phyloP scores from a whole-genome alignment of 768 basidiomycete species.

The Sarcodon sp. region DNA sequence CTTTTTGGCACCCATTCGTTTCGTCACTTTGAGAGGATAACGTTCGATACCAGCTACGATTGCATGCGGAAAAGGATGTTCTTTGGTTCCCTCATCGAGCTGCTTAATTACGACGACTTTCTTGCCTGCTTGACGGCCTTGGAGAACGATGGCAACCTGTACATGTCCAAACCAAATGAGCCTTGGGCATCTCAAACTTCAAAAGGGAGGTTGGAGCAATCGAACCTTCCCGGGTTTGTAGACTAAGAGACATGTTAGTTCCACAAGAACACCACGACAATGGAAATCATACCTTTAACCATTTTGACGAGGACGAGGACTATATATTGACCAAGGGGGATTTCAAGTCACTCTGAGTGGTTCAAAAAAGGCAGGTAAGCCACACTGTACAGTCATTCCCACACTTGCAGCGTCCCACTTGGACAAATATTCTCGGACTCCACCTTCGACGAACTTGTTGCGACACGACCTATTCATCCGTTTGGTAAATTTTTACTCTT shows the following conservation, averaged over 20 bases:
- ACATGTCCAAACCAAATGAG: constrained; percentile 1
- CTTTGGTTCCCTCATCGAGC: constrained; percentile 92
- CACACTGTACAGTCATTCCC: not conserved
- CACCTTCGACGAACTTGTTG: not conserved
- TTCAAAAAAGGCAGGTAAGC: not conserved
- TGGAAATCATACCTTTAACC: constrained; percentile 13
- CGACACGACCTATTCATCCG: not conserved
- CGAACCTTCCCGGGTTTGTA: constrained; percentile 90
- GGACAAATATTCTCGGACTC: too few relatives aligned
- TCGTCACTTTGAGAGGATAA: constrained; percentile 96
- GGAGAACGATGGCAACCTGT: constrained; percentile 92
- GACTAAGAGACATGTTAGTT: constrained; percentile 29
- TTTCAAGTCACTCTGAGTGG: not conserved
- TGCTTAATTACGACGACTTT: constrained; percentile 99
- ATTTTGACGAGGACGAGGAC: constrained; percentile 9
- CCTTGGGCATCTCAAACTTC: too few relatives aligned
- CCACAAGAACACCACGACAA: not conserved
- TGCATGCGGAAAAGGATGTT: constrained; percentile 93
- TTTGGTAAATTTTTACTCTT: not conserved
- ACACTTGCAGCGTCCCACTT: not conserved
- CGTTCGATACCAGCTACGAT: constrained; percentile 97
- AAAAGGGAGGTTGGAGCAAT: not conserved
- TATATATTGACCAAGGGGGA: not conserved
- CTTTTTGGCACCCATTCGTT: constrained; percentile 95
- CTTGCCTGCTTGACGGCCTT: constrained; percentile 98